phyloP scores from a whole-genome alignment of 2,329 filamentous ascomycete species.

The Sclerotinia minor region DNA sequence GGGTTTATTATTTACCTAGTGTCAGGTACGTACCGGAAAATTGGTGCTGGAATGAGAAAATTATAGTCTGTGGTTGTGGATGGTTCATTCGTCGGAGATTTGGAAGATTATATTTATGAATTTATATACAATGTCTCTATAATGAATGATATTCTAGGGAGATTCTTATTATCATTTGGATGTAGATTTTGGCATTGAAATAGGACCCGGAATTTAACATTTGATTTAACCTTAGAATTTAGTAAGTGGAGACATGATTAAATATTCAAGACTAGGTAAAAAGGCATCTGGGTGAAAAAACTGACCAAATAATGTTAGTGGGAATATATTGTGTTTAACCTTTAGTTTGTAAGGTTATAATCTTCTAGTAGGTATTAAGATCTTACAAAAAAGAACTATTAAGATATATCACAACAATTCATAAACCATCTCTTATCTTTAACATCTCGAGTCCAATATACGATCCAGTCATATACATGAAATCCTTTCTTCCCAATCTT shows the following conservation, averaged over 20 bases:
- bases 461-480: constrained; percentile 26
- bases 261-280: background rate
- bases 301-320: background rate
- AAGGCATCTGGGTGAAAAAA: background rate
- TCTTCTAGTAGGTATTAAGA: background rate
- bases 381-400: background rate
- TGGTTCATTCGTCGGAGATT: no score
- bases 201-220: background rate
- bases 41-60: background rate
- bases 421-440: background rate
- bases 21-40: constrained; percentile 13
- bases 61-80: background rate
- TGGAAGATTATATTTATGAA: no score
- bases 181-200: background rate
- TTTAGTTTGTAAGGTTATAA: no score
- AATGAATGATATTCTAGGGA: background rate
- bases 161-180: background rate
- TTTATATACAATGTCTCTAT: background rate
- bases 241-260: background rate
- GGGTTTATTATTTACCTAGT: no score
- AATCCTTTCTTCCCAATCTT: background rate
- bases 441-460: constrained; percentile 12
- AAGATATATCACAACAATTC: background rate
- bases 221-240: constrained; percentile 5
- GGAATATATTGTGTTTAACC: no score